Base-by-base conservation (phyloP, 1,284 basidiomycete genomes). In the Naganishia liquefaciens region DNA sequence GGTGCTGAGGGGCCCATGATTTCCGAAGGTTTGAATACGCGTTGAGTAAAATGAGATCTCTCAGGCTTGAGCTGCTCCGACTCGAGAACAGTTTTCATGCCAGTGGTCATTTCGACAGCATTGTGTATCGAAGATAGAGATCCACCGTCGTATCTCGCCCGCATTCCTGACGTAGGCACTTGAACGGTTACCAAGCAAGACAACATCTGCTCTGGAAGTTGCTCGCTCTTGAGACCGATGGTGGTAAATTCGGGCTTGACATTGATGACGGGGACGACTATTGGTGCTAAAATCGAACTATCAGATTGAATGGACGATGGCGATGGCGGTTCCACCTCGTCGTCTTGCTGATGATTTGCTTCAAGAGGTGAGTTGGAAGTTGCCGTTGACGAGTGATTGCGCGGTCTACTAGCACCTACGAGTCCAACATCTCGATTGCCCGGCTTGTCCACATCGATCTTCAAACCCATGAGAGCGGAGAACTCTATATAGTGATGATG, bases 101-200 rank as follows among this genome's bases (percentile, higher is more conserved):
- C 33, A 37, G 33, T 13, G 13, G 33, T 7, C 9, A 37, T 13
- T 7, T 37, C 2, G 13, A 9, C 2, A 37, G 9, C 33, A 37
- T 10, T 37, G 33, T 4, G 33, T 37, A 37, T 37, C 13, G 33
- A 13, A 37, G 33, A 37, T 37, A 37, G 33, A 37, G 27, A 19
- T 23, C 30, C 37, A 25, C 72, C 69, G 0, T 70, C 55, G 63
- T 79, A 79, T 30, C 54, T 64, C 11, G 68, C 69, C 52, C 75
- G 61, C 21, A 74, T 68, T 5, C 65, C 90, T 82, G 75, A 90
- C 85, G 66, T 85, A 84, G 93, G 90, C 0, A 96, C 85, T 77
- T 94, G 91, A 73, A 97, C 86, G 67, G 92, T 83, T 65, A 97
- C 86, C 72, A 96, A 89, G 72, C 91, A 94, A 15, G 92, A 93